Evolutionary conservation across 495 filamentous ascomycete species (phyloP).

Genomic region (Thozetella sp.): DNA sequence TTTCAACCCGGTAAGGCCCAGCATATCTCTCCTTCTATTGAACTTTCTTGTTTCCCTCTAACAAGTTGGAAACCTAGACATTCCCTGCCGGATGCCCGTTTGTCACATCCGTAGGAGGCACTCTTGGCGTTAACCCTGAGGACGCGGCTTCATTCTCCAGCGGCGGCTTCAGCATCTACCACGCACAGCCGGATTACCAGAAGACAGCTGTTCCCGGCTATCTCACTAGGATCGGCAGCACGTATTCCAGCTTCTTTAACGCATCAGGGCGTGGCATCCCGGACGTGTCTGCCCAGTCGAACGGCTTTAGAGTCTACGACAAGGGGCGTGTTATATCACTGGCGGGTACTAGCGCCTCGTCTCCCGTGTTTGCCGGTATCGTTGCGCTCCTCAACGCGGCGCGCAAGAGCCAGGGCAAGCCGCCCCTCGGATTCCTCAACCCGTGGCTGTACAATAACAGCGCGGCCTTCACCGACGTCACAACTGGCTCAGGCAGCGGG

Average conservation of each 20-base stretch:
- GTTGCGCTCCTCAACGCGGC: constrained; percentile 71
- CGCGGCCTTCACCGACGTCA: constrained; percentile 65
- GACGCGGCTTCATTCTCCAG: constrained; percentile 50
- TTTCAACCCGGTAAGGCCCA: constrained; percentile 63
- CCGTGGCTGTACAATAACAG: constrained; percentile 67
- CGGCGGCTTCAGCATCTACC: constrained; percentile 72
- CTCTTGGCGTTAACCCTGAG: constrained; percentile 61
- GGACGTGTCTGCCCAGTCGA: constrained; percentile 66
- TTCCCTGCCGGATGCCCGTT: constrained; percentile 63
- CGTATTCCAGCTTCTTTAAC: constrained; percentile 43
- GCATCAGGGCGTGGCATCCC: constrained; percentile 68
- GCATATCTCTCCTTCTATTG: too few species aligned
- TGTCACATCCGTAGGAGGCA: constrained; percentile 76
- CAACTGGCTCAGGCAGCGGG: constrained; percentile 58
- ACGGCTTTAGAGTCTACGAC: constrained; percentile 12
- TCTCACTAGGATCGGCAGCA: constrained; percentile 17
- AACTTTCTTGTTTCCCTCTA: too few species aligned
- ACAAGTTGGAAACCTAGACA: constrained; percentile 54
- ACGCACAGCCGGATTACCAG: constrained; percentile 63
- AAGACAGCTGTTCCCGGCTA: constrained; percentile 55
- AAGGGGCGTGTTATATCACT: constrained; percentile 17
- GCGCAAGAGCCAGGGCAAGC: constrained; percentile 52
- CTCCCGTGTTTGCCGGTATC: constrained; percentile 65
- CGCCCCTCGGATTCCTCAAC: constrained; percentile 72
- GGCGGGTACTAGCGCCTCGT: constrained; percentile 64